Base-by-base conservation (phyloP, 2,329 filamentous ascomycete genomes). In the Fusarium sp. region DNA sequence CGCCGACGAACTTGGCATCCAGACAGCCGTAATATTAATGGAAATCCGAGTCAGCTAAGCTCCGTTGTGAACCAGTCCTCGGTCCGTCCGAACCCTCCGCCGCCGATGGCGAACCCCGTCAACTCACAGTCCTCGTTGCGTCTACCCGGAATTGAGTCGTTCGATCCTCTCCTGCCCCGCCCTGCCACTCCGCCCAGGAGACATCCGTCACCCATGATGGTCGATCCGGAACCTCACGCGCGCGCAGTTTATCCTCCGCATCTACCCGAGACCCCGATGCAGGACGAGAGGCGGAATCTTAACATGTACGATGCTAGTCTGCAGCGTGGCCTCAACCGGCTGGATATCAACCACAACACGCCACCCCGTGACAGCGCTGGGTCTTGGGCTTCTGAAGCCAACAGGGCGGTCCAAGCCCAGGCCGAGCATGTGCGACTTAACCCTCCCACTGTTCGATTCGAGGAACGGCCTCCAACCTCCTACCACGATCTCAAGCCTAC, bases 1-100 rank as follows among this genome's bases (percentile, higher is more conserved):
- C 87, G 93, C 63, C 83, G 93, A 60, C 85, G 93, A 49, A 97
- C 93, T 3, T 97, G 93, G 93, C 93, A 97, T 75, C 91, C 92
- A 1, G 91, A 92, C 60, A 90, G 87, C 56, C 82, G 84, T 14
- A 84, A 83, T 61, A 87, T 86, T 59, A 82, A 82, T 57, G 80
- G 87, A 29, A 86, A 88, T 44, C 83, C 85, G 14, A 90, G 88
- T 13, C 93, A 91, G 75, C 75, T 96, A 49, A 91, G 86, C 68
- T 90, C 91, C 62, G 90, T 92, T 35, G 86, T 91, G 59, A 92
- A 87, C 6, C 87, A 90, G 70, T 86, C 75, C 72, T 86, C 80
- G 62, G 83, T 78, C 76, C 84, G 77, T 72, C 86, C 72, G 69
- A 85, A 70, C 76, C 84, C 78, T 70, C 82, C 71, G 73, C 84